Conservation (phyloP, 1,139 yeast species). For the Geotrichum reessii region DNA sequence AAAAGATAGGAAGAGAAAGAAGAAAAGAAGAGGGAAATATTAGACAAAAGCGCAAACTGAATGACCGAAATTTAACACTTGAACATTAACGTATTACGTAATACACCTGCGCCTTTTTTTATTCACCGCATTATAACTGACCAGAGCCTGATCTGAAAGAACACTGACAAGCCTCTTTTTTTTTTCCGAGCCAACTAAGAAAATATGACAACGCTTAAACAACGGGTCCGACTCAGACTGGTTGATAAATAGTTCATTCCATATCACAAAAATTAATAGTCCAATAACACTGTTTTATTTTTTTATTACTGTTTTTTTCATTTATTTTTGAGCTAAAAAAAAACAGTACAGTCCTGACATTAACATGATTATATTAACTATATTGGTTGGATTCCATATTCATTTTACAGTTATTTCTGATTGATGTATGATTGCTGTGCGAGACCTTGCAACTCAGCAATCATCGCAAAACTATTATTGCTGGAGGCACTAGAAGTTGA, state of each 20-base stretch:
- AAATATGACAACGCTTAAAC: neutral
- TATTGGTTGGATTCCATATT: neutral
- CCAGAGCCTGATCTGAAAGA: neutral
- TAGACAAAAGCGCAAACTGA: neutral
- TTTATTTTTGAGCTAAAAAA: too few species aligned
- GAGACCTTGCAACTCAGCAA: conserved; percentile 1
- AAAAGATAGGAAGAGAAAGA: neutral
- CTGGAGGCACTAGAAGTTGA: neutral
- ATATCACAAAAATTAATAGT: too few species aligned
- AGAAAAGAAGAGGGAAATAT: neutral
- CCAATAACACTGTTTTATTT: too few species aligned
- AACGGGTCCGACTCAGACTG: neutral
- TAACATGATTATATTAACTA: too few species aligned
- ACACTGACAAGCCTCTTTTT: neutral
- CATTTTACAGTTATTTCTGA: neutral
- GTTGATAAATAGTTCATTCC: too few species aligned
- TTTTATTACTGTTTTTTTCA: too few species aligned
- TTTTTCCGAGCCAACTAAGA: neutral
- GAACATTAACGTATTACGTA: neutral
- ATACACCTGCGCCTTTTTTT: neutral
- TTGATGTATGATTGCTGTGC: neutral
- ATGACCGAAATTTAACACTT: neutral
- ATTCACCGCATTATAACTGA: neutral
- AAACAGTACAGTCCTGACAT: too few species aligned
- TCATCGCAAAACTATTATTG: neutral